Evolutionary conservation across 805 yeast species (phyloP), one percentile per base, ranked within the genome.

Genomic region (Maudiozyma pseudohumilis): DNA sequence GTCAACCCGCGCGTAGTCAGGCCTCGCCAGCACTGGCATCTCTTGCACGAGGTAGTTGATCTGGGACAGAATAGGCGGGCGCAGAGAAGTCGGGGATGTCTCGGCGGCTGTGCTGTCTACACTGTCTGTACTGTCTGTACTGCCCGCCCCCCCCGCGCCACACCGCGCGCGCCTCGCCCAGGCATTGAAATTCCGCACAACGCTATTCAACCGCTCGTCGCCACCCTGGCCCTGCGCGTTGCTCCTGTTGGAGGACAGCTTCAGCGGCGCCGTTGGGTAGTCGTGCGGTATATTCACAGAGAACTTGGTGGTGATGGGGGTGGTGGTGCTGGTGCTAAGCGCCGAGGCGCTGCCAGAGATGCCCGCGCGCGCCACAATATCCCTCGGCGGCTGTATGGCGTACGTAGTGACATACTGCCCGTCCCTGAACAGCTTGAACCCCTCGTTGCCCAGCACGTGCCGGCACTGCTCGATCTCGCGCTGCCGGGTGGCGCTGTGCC

Each of bases 181-280:
- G 42, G 15, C 20, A 32, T 55, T 55, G 27, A 53, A 53, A 40
- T 55, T 55, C 31, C 43, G 44, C 4, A 44, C 30, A 11, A 50
- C 20, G 17, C 17, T 34, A 3, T 40, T 38, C 11, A 48, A 24
- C 7, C 23, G 7, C 7, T 18, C 30, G 16, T 23, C 26, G 8
- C 19, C 12, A 10, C 22, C 23, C 22, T 29, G 20, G 11, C 43
- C 45, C 8, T 35, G 41, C 18, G 17, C 26, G 15, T 36, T 40
- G 17, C 31, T 36, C 18, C 28, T 32, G n/a, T 36, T 36, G 16
- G 34, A 25, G 4, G 47, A 43, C 15, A 54, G 18, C 27, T 52
- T 52, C 3, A 49, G 21, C 2, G 56, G 45, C 4, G 43, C 29
- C 15, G 36, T 39, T n/a, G 60, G 60, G 36, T 55, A 55, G 13